phyloP scores from a whole-genome alignment of 2,329 filamentous ascomycete species.

The Didymella segeticola region DNA sequence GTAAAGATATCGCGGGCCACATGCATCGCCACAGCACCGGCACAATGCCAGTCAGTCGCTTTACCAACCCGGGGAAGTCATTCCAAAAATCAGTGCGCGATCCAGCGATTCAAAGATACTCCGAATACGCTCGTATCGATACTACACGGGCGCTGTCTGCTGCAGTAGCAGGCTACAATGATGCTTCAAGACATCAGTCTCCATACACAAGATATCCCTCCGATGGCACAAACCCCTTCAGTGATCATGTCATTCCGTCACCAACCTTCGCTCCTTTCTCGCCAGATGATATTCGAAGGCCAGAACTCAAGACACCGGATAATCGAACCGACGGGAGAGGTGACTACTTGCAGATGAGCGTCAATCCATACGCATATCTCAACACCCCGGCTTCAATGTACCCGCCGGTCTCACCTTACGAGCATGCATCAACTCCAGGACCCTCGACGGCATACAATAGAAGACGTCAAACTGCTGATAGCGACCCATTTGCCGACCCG shows the following conservation, averaged over 20 bases:
- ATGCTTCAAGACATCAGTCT: conserved; percentile 13
- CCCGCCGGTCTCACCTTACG: conserved; percentile 34
- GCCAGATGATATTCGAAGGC: conserved; percentile 22
- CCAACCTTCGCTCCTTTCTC: conserved; percentile 30
- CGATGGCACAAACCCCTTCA: conserved; percentile 17
- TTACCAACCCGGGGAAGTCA: conserved; percentile 20
- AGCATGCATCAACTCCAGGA: conserved; percentile 6
- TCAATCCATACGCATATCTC: conserved; percentile 23
- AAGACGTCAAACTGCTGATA: conserved; percentile 17
- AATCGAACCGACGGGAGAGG: conserved; percentile 22
- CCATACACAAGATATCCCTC: conserved; percentile 7
- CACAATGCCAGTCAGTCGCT: conserved; percentile 5
- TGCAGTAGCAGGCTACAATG: conserved; percentile 22
- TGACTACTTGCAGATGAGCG: conserved; percentile 23
- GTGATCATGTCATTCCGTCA: conserved; percentile 28
- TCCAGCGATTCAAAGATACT: conserved; percentile 13
- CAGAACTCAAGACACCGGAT: conserved; percentile 4
- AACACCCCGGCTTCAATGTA: conserved; percentile 28
- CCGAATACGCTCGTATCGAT: conserved; percentile 12
- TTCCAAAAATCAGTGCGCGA: conserved; percentile 17
- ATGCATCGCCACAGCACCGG: conserved; percentile 11
- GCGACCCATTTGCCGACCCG: conserved; percentile 31
- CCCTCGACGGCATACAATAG: conserved; percentile 1
- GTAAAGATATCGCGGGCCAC: not conserved
- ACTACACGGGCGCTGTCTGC: conserved; percentile 17